These are phyloP conservation scores for Botrytis sinoallii DNA, from an alignment of 2,329 filamentous ascomycete genomes.

Conservation along the genomic window DNA sequence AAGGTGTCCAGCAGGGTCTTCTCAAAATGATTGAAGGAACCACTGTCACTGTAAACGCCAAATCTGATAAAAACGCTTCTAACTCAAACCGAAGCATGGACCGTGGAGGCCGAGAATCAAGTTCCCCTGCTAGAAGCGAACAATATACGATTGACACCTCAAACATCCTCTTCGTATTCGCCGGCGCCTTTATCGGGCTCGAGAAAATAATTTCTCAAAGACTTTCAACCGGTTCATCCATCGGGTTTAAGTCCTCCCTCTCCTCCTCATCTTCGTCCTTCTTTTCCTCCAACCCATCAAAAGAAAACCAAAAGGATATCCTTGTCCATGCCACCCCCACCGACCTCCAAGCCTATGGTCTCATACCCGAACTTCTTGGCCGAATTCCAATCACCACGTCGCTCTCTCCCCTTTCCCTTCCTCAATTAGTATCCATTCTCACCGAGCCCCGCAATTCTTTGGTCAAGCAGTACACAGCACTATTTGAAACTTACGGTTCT, in stretches of 20 bases:
- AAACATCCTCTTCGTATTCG: constrained; percentile 96
- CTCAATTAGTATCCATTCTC: constrained; percentile 77
- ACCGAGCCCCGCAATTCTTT: constrained; percentile 90
- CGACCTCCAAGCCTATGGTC: constrained; percentile 80
- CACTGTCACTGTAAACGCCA: constrained; percentile 87
- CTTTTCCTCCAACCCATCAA: constrained; percentile 43
- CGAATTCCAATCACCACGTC: constrained; percentile 88
- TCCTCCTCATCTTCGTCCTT: constrained; percentile 37
- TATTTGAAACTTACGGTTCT: constrained; percentile 72
- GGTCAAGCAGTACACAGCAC: constrained; percentile 80
- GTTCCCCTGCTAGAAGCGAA: constrained; percentile 32
- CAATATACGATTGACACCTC: constrained; percentile 82
- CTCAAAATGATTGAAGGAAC: constrained; percentile 96
- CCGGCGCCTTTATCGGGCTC: constrained; percentile 88
- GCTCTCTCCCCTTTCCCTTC: constrained; percentile 67
- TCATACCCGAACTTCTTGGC: constrained; percentile 95
- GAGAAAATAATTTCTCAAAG: constrained; percentile 84
- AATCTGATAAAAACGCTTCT: constrained; percentile 54
- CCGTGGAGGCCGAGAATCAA: constrained; percentile 24
- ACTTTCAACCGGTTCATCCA: constrained; percentile 76
- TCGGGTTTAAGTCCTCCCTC: constrained; percentile 89
- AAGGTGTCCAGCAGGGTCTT: constrained; percentile 93
- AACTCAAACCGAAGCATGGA: constrained; percentile 25
- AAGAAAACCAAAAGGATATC: constrained; percentile 17
- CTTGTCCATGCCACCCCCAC: constrained; percentile 62